Evolutionary conservation across 2,329 filamentous ascomycete genomes (phyloP).

Genomic region (Orbilia brochopaga): DNA sequence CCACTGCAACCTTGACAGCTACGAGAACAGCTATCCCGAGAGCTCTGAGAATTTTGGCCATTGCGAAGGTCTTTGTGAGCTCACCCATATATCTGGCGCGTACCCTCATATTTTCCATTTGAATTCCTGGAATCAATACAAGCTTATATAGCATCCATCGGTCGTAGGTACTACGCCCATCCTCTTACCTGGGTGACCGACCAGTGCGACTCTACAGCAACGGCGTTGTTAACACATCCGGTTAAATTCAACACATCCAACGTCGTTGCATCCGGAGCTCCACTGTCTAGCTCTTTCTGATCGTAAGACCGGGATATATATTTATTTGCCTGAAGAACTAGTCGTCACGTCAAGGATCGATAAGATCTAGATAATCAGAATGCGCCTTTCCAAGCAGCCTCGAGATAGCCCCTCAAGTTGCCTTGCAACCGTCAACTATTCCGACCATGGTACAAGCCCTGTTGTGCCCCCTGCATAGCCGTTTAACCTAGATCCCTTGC

Average conservation of each 20-base stretch:
- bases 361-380: background rate
- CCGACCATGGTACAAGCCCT: background rate
- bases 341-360: background rate
- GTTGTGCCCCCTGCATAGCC: background rate
- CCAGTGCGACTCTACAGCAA: background rate
- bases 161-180: background rate
- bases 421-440: background rate
- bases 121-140: background rate
- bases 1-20: constrained; percentile 1
- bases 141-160: background rate
- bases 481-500: background rate
- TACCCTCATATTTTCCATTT: background rate
- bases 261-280: no score
- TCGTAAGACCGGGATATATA: background rate
- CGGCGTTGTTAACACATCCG: background rate
- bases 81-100: background rate
- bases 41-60: constrained; percentile 4
- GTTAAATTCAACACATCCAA: background rate
- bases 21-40: background rate
- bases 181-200: background rate
- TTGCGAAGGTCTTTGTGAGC: background rate
- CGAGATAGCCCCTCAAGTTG: background rate
- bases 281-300: background rate
- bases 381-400: background rate
- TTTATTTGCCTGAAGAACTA: background rate